phyloP scores from a whole-genome alignment of 768 basidiomycete genomes.

The Lactarius sp. region DNA sequence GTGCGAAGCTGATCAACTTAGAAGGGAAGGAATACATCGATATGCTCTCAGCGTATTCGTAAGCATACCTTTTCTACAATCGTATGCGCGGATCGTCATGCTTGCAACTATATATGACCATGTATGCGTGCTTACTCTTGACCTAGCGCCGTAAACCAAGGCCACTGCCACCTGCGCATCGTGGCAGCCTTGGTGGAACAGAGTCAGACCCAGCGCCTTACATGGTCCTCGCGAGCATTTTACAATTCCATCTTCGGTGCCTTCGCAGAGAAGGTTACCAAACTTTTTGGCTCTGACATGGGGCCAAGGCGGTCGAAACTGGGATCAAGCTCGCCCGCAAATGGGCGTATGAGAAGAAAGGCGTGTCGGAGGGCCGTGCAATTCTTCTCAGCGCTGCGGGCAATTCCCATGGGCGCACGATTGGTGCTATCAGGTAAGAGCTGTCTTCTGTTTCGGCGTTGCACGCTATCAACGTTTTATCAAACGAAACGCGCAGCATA shows the following conservation, averaged over 20 bases:
- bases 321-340: slow-evolving; percentile 93
- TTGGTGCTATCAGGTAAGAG: slow-evolving; percentile 73
- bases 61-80: slow-evolving; percentile 33
- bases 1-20: slow-evolving; percentile 42
- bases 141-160: slow-evolving; percentile 82
- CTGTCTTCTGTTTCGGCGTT: slow-evolving; percentile 13
- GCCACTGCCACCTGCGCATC: slow-evolving; percentile 90
- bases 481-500: slow-evolving; percentile 50
- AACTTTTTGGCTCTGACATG: slow-evolving; percentile 89
- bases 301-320: slow-evolving; percentile 97
- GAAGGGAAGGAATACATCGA: slow-evolving; percentile 97
- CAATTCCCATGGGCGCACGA: slow-evolving; percentile 94
- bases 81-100: background rate
- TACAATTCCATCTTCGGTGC: slow-evolving; percentile 87
- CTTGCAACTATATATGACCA: background rate
- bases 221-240: slow-evolving; percentile 93
- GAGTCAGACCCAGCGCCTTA: slow-evolving; percentile 82
- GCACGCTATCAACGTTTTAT: background rate
- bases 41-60: slow-evolving; percentile 98
- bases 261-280: slow-evolving; percentile 82
- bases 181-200: slow-evolving; percentile 77
- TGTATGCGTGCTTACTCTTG: background rate
- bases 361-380: slow-evolving; percentile 74
- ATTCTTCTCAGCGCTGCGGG: slow-evolving; percentile 80
- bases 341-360: slow-evolving; percentile 93